phyloP scores from a whole-genome alignment of 257 asterid genomes.

The Solanum etuberosum region DNA sequence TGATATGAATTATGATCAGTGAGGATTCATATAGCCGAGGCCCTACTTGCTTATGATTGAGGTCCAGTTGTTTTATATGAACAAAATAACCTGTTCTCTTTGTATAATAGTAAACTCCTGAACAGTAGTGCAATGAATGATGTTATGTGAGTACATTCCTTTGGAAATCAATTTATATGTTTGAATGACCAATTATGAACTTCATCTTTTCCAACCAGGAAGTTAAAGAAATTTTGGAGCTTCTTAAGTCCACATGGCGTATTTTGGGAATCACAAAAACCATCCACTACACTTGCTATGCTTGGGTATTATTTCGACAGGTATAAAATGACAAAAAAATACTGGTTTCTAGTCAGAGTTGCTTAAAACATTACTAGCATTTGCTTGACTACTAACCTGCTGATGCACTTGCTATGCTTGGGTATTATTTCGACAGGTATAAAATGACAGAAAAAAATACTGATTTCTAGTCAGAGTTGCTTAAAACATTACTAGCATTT shows the following conservation, averaged over 20 bases:
- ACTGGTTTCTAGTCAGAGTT: background rate
- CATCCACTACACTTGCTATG: constrained; percentile 79
- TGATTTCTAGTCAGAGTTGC: background rate
- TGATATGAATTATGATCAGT: background rate
- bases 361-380: background rate
- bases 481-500: background rate
- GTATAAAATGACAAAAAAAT: constrained; percentile 24
- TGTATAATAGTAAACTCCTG: background rate
- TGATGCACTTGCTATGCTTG: constrained; percentile 70
- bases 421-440: constrained; percentile 91
- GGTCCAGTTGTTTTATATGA: background rate
- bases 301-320: constrained; percentile 94
- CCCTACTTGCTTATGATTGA: background rate
- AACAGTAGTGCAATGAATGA: background rate
- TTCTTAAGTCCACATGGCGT: constrained; percentile 88
- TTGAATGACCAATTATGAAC: background rate
- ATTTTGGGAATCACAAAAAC: constrained; percentile 88
- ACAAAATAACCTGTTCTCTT: background rate
- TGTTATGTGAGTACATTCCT: background rate
- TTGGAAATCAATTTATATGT: background rate
- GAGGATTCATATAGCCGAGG: background rate
- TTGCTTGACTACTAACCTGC: background rate
- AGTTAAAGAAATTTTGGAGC: constrained; percentile 98
- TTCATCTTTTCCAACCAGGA: constrained; percentile 42
- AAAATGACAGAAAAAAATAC: background rate